phyloP scores from a whole-genome alignment of 306 rosid genomes.

The Lathyrus aphaca region DNA sequence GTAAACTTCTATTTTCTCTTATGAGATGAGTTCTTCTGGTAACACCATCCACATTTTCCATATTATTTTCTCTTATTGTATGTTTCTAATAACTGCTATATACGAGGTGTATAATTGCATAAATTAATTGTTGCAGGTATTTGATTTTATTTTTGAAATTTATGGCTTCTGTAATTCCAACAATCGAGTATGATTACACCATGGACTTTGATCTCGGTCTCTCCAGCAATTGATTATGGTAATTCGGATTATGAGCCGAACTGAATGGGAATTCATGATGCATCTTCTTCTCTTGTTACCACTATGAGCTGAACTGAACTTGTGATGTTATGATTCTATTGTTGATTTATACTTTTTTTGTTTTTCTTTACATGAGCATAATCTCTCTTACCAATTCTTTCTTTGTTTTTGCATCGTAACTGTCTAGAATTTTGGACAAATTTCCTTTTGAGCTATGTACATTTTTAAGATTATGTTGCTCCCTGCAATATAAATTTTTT shows the following conservation, averaged over 20 bases:
- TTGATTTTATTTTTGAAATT: conserved; percentile 92
- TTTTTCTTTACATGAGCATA: not conserved
- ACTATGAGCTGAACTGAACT: not conserved
- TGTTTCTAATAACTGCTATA: conserved; percentile 2
- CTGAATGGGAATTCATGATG: not conserved
- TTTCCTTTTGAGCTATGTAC: too few species aligned
- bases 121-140: conserved; percentile 59
- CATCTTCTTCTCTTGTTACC: not conserved
- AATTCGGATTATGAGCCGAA: conserved; percentile 1
- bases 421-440: too few species aligned
- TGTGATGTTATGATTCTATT: too few species aligned
- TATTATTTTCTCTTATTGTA: too few species aligned
- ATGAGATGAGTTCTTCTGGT: too few species aligned
- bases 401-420: not conserved
- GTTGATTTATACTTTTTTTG: too few species aligned
- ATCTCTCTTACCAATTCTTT: too few species aligned
- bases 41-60: too few species aligned
- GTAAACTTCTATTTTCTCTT: conserved; percentile 10
- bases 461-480: too few species aligned
- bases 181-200: conserved; percentile 94
- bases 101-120: not conserved
- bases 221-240: conserved; percentile 72
- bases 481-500: too few species aligned
- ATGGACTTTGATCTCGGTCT: conserved; percentile 98
- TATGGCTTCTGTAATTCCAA: conserved; percentile 96